Percentiles rank a stretch among this genome's conserved stretches.
These are phyloP conservation scores for Stygiomarasmius scandens DNA, from an alignment of 1,284 basidiomycete species.

Conservation along the genomic window DNA sequence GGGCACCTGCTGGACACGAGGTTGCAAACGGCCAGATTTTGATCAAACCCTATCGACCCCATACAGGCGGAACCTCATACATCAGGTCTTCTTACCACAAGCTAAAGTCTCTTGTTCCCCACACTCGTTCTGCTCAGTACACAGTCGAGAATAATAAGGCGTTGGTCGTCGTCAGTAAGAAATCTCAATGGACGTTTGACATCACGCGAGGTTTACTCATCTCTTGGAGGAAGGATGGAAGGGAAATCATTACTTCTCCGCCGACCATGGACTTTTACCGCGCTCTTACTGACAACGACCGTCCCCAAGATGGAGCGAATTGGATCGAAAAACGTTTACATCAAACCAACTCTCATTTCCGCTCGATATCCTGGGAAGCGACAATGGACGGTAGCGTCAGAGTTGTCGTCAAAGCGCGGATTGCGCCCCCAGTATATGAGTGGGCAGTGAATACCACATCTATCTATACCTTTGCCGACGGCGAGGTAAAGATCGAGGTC, in stretches of 20 bases:
- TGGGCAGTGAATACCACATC: constrained; percentile 14
- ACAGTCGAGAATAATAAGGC: neutral
- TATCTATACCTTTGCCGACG: constrained; percentile 12
- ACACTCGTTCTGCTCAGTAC: neutral
- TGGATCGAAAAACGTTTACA: constrained; percentile 14
- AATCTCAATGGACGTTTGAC: constrained; percentile 11
- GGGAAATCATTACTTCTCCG: constrained; percentile 4
- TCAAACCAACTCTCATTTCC: constrained; percentile 12
- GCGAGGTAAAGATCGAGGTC: constrained; percentile 2
- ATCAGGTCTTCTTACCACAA: constrained; percentile 1
- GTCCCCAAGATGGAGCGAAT: constrained; percentile 10
- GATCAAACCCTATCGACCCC: neutral
- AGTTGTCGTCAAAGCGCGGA: constrained; percentile 9
- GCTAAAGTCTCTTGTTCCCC: neutral
- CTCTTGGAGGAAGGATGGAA: constrained; percentile 9
- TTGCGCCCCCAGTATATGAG: constrained; percentile 16
- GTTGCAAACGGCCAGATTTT: constrained; percentile 13
- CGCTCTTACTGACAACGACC: constrained; percentile 13
- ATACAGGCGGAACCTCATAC: neutral
- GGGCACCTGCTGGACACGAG: constrained; percentile 15
- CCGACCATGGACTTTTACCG: constrained; percentile 14
- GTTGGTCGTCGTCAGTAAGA: neutral
- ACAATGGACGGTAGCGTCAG: neutral
- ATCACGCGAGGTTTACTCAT: constrained; percentile 6
- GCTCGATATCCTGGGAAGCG: constrained; percentile 7